A percentile compares a stretch with the other conserved stretches of the same genome.
phyloP scores from a whole-genome alignment of 2,329 filamentous ascomycete genomes.

The Sarocladium oryzae region DNA sequence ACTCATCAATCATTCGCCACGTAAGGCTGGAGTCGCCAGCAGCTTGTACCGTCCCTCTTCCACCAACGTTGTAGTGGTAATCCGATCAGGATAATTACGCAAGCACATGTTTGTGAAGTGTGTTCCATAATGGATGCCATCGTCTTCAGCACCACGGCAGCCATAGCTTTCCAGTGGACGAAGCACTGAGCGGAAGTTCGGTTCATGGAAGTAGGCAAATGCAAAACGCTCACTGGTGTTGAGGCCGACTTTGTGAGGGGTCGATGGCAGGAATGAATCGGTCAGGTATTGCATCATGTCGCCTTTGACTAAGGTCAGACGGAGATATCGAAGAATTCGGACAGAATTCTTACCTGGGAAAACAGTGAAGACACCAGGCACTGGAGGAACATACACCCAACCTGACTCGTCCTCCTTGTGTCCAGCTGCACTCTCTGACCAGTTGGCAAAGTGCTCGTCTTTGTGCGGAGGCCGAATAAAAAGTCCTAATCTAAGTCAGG shows the following conservation, averaged over 20 bases:
- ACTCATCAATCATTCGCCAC: not conserved
- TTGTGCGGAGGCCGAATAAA: slow-evolving; percentile 38
- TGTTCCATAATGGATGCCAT: slow-evolving; percentile 44
- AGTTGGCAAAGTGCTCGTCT: slow-evolving; percentile 37
- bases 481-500: slow-evolving; percentile 23
- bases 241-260: slow-evolving; percentile 41
- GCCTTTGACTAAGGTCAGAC: slow-evolving; percentile 21
- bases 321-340: not conserved
- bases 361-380: slow-evolving; percentile 38
- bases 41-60: slow-evolving; percentile 21
- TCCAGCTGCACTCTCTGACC: slow-evolving; percentile 37
- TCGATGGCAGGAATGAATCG: slow-evolving; percentile 36
- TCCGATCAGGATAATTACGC: slow-evolving; percentile 40
- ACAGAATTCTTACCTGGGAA: slow-evolving; percentile 33
- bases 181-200: slow-evolving; percentile 38
- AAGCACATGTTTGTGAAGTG: slow-evolving; percentile 47
- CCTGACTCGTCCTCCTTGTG: slow-evolving; percentile 35
- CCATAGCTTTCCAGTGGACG: slow-evolving; percentile 32
- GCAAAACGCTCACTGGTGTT: slow-evolving; percentile 40
- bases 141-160: slow-evolving; percentile 16
- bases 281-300: slow-evolving; percentile 48
- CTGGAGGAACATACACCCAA: slow-evolving; percentile 42
- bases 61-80: slow-evolving; percentile 27
- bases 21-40: slow-evolving; percentile 13
- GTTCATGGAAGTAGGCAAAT: slow-evolving; percentile 46